Evolutionary conservation across 2,329 filamentous ascomycete genomes (phyloP), one percentile per base, ranked within the genome.

Genomic region (Fusarium robinianum): DNA sequence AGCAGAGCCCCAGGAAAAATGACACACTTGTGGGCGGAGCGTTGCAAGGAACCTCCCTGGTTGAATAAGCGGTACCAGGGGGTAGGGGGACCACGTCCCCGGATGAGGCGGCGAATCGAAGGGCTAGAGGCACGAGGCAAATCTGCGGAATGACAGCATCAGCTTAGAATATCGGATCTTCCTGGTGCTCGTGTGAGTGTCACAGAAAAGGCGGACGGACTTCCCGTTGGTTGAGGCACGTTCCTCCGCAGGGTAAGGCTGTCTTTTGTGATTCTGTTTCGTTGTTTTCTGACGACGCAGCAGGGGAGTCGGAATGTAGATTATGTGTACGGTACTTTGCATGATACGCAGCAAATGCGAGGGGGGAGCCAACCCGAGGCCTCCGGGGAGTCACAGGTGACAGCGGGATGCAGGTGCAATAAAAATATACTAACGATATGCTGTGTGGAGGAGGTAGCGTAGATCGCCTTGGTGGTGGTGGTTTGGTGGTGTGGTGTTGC

Each of bases 61-160:
- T 42, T 36, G 15, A 10, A 33, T 22, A 23, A 18, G 22, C 36
- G 18, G 25, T 11, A 22, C 24, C n/a, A 15, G 16, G 14, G 37
- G 16, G 19, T 12, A 30, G 16, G 36, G 15, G 22, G 27, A 16
- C 21, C 17, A n/a, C 27, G n/a, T 29, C 39, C 39, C 26, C 33
- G 46, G 31, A 40, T 22, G 19, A 26, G 9, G 33, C 37, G 49
- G 31, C 34, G 26, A 27, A 32, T 50, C 31, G n/a, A 44, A 44
- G 15, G 16, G 25, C 19, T n/a, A n/a, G n/a, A n/a, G n/a, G n/a
- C n/a, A n/a, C n/a, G 39, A 26, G 25, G 33, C 11, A 15, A 43
- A 49, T 33, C n/a, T n/a, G 33, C 27, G 31, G 41, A 17, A 55
- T 54, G 51, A 54, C 51, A 54, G 22, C 51, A 54, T 54, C 38